Evolutionary conservation across 1,139 yeast species (phyloP), one percentile per base, ranked within the genome.

Genomic region (Zygoascus hellenicus): DNA sequence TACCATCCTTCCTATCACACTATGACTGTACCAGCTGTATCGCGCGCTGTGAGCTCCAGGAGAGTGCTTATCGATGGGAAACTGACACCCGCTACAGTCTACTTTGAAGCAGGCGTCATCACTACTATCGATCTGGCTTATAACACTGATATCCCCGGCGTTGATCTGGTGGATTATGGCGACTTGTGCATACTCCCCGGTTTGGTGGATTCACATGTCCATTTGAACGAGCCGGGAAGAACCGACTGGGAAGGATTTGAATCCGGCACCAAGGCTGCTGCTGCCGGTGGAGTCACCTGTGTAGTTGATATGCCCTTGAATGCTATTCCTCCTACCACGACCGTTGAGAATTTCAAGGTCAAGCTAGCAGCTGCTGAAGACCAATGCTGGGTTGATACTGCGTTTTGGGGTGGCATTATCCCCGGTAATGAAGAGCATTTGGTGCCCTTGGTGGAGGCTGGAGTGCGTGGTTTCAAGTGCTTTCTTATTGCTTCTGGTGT

Each of bases 161-260:
- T 36, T 19, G 38, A 28, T 5, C 50, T 56, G 15, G 38, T 46
- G 22, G 72, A 81, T 52, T 80, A 83, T 11, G 72, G 83, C 9
- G 92, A 94, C 0, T 65, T 72, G 22, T 77, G 77, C 28, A 74
- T 90, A 10, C 72, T 90, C 72, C 97, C 97, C 0, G 97, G 97
- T 0, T 72, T 90, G 35, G 96, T 90, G 1, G 97, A 90, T 61
- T 77, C 95, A 9, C 97, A 90, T 64, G 97, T 89, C 30, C 97
- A 89, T 62, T 71, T 89, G 58, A 89, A 89, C 64, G 97, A 89
- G 66, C 97, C 97, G 0, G 96, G 96, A 3, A 71, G 96, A 57
- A 88, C 96, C 0, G 95, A 86, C 52, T 89, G 96, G 96, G 97
- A 89, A 67, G 97, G 96, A 1, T 89, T 89, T 63, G 95, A 81